Percentiles rank a stretch among this genome's conserved stretches.
Conservation (phyloP, 345 rosid genomes). For the Odontarrhena argentea region DNA sequence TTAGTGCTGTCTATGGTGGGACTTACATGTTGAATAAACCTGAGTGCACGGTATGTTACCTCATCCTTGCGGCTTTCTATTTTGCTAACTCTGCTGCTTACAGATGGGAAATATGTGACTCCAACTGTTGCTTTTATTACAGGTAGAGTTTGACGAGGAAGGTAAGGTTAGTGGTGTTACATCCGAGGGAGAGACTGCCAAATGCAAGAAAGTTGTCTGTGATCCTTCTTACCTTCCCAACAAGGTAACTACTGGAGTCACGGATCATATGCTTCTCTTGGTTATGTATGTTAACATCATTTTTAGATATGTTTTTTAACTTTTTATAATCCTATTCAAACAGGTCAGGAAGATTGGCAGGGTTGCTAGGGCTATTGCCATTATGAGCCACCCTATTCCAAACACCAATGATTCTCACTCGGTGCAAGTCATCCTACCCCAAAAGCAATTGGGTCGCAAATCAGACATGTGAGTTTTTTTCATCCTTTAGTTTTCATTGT, state of each 20-base stretch:
- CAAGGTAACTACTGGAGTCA: constrained; percentile 58
- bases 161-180: constrained; percentile 89
- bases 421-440: constrained; percentile 48
- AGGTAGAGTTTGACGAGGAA: constrained; percentile 90
- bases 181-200: constrained; percentile 99
- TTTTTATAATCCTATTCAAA: constrained; percentile 10
- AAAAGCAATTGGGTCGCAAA: constrained; percentile 47
- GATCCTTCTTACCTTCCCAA: constrained; percentile 87
- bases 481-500: background rate
- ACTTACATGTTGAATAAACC: constrained; percentile 96
- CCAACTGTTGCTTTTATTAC: constrained; percentile 32
- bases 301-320: background rate
- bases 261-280: background rate
- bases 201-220: constrained; percentile 93
- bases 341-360: constrained; percentile 47
- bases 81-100: constrained; percentile 8
- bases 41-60: constrained; percentile 76
- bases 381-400: constrained; percentile 49
- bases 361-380: constrained; percentile 48
- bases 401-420: constrained; percentile 48
- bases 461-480: constrained; percentile 55
- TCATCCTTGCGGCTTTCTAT: constrained; percentile 1
- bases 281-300: background rate
- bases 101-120: background rate
- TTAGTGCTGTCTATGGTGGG: constrained; percentile 98